Evolutionary conservation across 306 rosid species (phyloP).

Genomic region (Begonia fuchsioides): DNA sequence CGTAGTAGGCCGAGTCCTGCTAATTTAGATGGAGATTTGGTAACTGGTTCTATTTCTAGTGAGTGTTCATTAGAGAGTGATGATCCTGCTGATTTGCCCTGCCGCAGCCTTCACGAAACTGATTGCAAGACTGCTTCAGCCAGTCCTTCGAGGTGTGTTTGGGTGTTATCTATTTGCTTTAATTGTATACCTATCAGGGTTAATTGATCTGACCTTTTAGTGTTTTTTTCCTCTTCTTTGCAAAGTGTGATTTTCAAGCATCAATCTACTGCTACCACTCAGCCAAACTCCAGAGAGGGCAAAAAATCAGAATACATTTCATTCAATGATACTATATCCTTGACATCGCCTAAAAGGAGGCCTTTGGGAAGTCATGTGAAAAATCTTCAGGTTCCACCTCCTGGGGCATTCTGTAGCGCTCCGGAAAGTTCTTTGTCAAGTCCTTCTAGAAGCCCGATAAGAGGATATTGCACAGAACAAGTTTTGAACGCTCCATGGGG

Average conservation of each 20-base stretch:
- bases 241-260: constrained; percentile 62
- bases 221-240: constrained; percentile 9
- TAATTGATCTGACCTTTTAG: constrained; percentile 7
- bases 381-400: constrained; percentile 75
- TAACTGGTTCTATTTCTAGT: constrained; percentile 51
- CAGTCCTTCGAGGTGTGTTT: constrained; percentile 73
- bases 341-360: constrained; percentile 62
- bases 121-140: constrained; percentile 53
- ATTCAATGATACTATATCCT: constrained; percentile 28
- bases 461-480: constrained; percentile 43
- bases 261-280: constrained; percentile 38
- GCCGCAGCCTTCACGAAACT: constrained; percentile 58
- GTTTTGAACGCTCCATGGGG: constrained; percentile 38
- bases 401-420: constrained; percentile 72
- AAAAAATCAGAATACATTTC: constrained; percentile 43
- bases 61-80: constrained; percentile 69
- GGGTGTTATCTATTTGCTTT: neutral
- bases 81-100: constrained; percentile 56
- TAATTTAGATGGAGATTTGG: constrained; percentile 71
- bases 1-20: constrained; percentile 38
- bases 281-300: constrained; percentile 34
- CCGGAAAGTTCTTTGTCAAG: constrained; percentile 78
- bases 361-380: constrained; percentile 74
- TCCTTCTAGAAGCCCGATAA: constrained; percentile 63
- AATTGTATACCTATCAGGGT: neutral